phyloP scores from a whole-genome alignment of 2,329 filamentous ascomycete species.

The Exophiala sideris region DNA sequence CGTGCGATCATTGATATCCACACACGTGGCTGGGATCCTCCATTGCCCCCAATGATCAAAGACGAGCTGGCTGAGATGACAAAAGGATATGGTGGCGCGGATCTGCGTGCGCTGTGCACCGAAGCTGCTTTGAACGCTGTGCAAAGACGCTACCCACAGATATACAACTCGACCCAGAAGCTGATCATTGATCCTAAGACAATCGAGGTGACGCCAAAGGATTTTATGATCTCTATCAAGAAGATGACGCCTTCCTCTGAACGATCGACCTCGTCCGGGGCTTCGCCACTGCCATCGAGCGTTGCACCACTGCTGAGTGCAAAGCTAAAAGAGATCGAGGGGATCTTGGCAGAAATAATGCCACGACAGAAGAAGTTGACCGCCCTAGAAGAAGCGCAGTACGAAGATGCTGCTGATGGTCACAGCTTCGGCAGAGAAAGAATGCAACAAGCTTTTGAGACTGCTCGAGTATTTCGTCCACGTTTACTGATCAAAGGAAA shows the following conservation, averaged over 20 bases:
- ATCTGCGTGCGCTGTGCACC: slow-evolving; percentile 88
- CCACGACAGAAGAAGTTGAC: slow-evolving; percentile 83
- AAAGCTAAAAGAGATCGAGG: slow-evolving; percentile 67
- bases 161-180: slow-evolving; percentile 87
- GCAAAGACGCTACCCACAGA: slow-evolving; percentile 92
- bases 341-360: slow-evolving; percentile 69
- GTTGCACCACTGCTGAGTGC: slow-evolving; percentile 77
- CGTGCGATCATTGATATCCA: slow-evolving; percentile 91
- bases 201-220: slow-evolving; percentile 83
- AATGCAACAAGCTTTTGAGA: slow-evolving; percentile 75
- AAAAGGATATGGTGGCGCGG: slow-evolving; percentile 95
- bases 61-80: slow-evolving; percentile 76
- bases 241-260: slow-evolving; percentile 96
- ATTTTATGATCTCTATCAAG: slow-evolving; percentile 96
- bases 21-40: slow-evolving; percentile 84
- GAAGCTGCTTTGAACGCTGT: slow-evolving; percentile 95
- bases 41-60: slow-evolving; percentile 73
- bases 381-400: slow-evolving; percentile 91
- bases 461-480: slow-evolving; percentile 81
- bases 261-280: slow-evolving; percentile 78
- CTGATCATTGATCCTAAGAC: slow-evolving; percentile 79
- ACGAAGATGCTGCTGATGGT: slow-evolving; percentile 76
- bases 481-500: slow-evolving; percentile 78
- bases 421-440: slow-evolving; percentile 82
- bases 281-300: slow-evolving; percentile 71